Conservation (phyloP, 257 asterid genomes). For the Gentiana straminea region DNA sequence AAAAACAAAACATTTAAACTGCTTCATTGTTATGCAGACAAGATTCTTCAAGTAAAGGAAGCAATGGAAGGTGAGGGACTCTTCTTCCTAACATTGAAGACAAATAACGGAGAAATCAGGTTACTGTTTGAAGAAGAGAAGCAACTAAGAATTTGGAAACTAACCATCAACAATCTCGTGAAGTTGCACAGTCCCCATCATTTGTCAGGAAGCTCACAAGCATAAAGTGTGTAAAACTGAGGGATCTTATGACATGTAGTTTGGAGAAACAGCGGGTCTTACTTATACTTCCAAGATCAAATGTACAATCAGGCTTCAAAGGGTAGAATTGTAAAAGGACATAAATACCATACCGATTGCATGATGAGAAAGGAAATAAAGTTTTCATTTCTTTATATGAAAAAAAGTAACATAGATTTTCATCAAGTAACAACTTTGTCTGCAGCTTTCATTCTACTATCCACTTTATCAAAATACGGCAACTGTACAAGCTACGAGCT, state of each 20-base stretch:
- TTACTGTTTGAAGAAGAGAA: slow-evolving; percentile 42
- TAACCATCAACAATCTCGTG: slow-evolving; percentile 39
- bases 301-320: too few relatives aligned
- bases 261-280: too few relatives aligned
- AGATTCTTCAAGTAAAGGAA: slow-evolving; percentile 38
- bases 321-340: too few relatives aligned
- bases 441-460: neutral
- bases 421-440: too few relatives aligned
- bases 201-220: neutral
- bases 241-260: too few relatives aligned
- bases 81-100: slow-evolving; percentile 36
- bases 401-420: too few relatives aligned
- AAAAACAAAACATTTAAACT: too few relatives aligned
- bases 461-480: slow-evolving; percentile 2
- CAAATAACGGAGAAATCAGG: slow-evolving; percentile 37
- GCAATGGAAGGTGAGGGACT: slow-evolving; percentile 18
- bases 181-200: slow-evolving; percentile 19
- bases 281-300: too few relatives aligned
- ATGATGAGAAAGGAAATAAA: too few relatives aligned
- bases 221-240: too few relatives aligned
- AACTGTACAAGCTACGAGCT: neutral
- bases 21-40: slow-evolving; percentile 29
- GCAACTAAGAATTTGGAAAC: slow-evolving; percentile 41
- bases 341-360: too few relatives aligned
- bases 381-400: too few relatives aligned